Base-by-base conservation (phyloP, 2,329 filamentous ascomycete genomes). In the Trichoderma endophyticum region DNA sequence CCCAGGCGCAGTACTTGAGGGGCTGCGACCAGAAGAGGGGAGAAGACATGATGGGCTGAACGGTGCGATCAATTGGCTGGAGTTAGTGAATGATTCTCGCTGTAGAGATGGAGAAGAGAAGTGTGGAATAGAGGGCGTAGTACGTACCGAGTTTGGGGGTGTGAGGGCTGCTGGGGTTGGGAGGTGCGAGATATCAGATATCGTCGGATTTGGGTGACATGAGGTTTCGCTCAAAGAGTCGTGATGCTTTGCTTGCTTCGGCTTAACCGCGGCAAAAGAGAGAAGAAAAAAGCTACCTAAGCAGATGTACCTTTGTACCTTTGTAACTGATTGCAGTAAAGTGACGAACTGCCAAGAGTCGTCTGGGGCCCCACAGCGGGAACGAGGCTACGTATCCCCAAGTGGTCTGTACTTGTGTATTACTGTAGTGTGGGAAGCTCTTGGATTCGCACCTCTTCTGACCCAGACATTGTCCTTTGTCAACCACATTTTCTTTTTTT, bases 11-110 rank as follows among this genome's bases (percentile, higher is more conserved):
- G 90, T 97, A 98, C 78, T 90, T 90, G 81, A 97, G 79, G 75
- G 96, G 96, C 73, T 89, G 87, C 76, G 90, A 88, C 90, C 92
- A 98, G 92, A 99, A 98, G 77, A 94, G 92, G 70, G 88, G 86
- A 73, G 87, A 77, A 74, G 89, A 87, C 91, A 94, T 94, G 75
- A 26, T 80, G 70, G n/a, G 5, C 43, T 65, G 36, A 3, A 48
- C n/a, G n/a, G n/a, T n/a, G n/a, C 15, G 11, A 36, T 9, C 43
- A 64, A 71, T 63, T 64, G 59, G 26, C 48, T 24, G 11, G 2
- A 24, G 48, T 57, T 64, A 56, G 60, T 24, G n/a, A 26, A 2
- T 1, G 6, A 24, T 59, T 8, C n/a, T 48, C 0, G 18, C 8
- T n/a, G n/a, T 48, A 48, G 39, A 43, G 30, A 8, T 26, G 14